Conservation (phyloP, 2,329 filamentous ascomycete genomes). For the Mycosphaerella sp. region DNA sequence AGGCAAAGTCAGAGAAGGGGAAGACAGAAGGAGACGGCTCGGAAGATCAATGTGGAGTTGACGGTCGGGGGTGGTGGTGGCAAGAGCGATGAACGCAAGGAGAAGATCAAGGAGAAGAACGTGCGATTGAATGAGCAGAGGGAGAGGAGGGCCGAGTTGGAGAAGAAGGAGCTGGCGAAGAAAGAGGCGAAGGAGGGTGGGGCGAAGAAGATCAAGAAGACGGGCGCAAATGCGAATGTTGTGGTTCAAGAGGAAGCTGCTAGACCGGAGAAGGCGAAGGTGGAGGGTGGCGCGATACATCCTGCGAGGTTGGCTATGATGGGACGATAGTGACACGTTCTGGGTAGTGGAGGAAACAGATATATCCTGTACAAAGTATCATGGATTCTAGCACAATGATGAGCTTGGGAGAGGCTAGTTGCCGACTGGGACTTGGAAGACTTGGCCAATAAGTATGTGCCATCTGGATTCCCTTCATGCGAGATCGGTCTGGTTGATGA, state of each 20-base stretch:
- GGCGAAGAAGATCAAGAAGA: constrained; percentile 35
- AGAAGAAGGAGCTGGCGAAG: constrained; percentile 41
- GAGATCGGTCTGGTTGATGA: too few species aligned
- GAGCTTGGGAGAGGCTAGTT: too few species aligned
- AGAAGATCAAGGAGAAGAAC: constrained; percentile 82
- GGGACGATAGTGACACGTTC: constrained; percentile 3
- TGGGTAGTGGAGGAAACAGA: too few species aligned
- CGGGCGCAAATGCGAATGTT: constrained; percentile 25
- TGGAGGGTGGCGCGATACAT: constrained; percentile 28
- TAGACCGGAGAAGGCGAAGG: constrained; percentile 22
- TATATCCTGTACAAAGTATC: too few species aligned
- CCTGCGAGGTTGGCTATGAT: constrained; percentile 32
- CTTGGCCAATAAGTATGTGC: too few species aligned
- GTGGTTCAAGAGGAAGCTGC: constrained; percentile 36
- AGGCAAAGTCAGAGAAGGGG: constrained; percentile 8
- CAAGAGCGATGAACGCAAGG: constrained; percentile 63
- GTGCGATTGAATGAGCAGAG: constrained; percentile 69
- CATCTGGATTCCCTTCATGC: too few species aligned
- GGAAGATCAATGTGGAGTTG: constrained; percentile 88
- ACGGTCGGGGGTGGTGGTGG: constrained; percentile 81
- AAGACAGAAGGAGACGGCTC: constrained; percentile 45
- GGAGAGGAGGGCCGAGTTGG: constrained; percentile 47
- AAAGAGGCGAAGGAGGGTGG: constrained; percentile 37
- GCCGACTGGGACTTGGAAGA: too few species aligned
- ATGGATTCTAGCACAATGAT: too few species aligned